Base-by-base conservation (phyloP, 306 rosid genomes). In the Alnus rubra region DNA sequence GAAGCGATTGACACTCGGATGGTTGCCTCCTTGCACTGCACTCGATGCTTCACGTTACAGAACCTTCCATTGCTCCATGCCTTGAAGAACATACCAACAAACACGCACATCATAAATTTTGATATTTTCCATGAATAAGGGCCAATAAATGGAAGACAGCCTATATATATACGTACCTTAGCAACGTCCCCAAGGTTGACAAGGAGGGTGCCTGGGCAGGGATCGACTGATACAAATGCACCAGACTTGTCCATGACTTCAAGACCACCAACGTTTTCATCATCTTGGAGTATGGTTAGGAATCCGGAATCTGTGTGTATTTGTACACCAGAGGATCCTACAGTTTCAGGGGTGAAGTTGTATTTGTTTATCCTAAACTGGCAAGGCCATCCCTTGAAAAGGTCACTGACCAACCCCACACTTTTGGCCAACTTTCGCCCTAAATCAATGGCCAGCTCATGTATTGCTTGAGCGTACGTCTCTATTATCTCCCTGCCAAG, bases 1-100 rank as follows among this genome's bases (percentile, higher is more conserved):
- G 90, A 70, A 47, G 86, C 93, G 13, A 90, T 82, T 10, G 90
- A 88, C 7, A 86, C 35, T 30, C 91, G 85, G 7, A 54, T 56
- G 6, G 35, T 51, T 5, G 83, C 91, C 80, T 90, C 89, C 51
- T 71, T 81, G 86, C 97, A 90, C 70, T 80, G 78, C 0, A 90
- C 94, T 54, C 87, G 79, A 54, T 88, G 97, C 88, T 47, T 87
- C 84, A 83, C 74, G 76, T 78, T 85, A 83, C 60, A 56, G 74
- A 88, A 77, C 72, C 88, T 90, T 63, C 93, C 93, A 51, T 90
- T 92, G 87, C 94, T 90, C 94, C 97, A 88, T 35, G 51, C 80
- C 89, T 81, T 44, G 0, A 51, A 9, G 0, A 51, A 9, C 13
- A 30, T 23, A 50, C 31, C 7, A 53, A 53, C 47, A 30, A 23